A percentile compares a stretch with the other conserved stretches of the same genome.
Evolutionary conservation across 2,329 filamentous ascomycete genomes (phyloP).

Genomic region (Calonectria multiphialidica): DNA sequence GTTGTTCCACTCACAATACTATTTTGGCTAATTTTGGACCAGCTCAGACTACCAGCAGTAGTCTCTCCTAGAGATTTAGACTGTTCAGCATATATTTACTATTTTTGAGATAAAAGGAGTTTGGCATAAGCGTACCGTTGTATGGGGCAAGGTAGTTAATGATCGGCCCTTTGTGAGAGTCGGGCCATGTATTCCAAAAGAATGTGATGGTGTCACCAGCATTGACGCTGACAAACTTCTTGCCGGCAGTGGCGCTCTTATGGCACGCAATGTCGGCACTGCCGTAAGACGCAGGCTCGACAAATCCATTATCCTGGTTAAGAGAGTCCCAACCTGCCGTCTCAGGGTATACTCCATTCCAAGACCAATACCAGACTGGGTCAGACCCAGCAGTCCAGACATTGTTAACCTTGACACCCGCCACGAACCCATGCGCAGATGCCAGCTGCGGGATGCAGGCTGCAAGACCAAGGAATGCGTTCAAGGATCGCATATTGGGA

Average conservation of each 20-base stretch:
- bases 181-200: slow-evolving; percentile 57
- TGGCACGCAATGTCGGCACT: slow-evolving; percentile 59
- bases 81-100: background rate
- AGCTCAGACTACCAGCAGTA: slow-evolving; percentile 62
- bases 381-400: slow-evolving; percentile 26
- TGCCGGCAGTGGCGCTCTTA: slow-evolving; percentile 53
- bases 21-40: slow-evolving; percentile 71
- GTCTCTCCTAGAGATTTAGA: slow-evolving; percentile 8
- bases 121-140: slow-evolving; percentile 58
- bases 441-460: slow-evolving; percentile 17
- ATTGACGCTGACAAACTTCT: slow-evolving; percentile 48
- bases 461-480: slow-evolving; percentile 19
- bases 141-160: slow-evolving; percentile 73
- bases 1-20: slow-evolving; percentile 58
- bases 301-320: slow-evolving; percentile 62
- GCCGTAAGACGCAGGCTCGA: slow-evolving; percentile 53
- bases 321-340: slow-evolving; percentile 52
- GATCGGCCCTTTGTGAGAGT: slow-evolving; percentile 63
- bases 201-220: slow-evolving; percentile 54
- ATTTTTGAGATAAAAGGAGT: background rate
- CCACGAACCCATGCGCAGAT: slow-evolving; percentile 30
- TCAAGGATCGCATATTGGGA: background rate
- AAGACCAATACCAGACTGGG: slow-evolving; percentile 28
- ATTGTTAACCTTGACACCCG: slow-evolving; percentile 26
- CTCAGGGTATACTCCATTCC: slow-evolving; percentile 5